Conservation (phyloP, 1,284 basidiomycete species). For the Sanghuangporus weigelae region DNA sequence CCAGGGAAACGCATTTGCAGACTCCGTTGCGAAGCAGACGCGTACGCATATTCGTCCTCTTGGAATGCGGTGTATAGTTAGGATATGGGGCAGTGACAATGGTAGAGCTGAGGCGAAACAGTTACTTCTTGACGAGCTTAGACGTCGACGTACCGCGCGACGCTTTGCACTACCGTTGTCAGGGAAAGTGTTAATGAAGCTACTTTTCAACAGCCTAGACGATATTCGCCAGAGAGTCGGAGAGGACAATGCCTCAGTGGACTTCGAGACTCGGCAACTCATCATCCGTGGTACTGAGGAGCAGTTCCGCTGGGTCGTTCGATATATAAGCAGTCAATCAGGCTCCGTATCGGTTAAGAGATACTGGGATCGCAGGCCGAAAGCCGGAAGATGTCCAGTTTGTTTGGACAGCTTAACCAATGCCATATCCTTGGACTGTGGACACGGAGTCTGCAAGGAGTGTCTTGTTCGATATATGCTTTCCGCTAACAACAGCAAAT, state of each 20-base stretch:
- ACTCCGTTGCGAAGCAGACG: slow-evolving; percentile 34
- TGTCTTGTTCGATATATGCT: slow-evolving; percentile 55
- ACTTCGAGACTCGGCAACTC: slow-evolving; percentile 20
- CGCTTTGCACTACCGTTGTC: slow-evolving; percentile 27
- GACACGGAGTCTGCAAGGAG: slow-evolving; percentile 57
- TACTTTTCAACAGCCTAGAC: slow-evolving; percentile 23
- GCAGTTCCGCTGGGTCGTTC: slow-evolving; percentile 35
- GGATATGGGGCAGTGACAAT: slow-evolving; percentile 33
- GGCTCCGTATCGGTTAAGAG: not conserved
- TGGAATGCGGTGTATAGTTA: slow-evolving; percentile 36
- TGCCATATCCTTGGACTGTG: slow-evolving; percentile 51
- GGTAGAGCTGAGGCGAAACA: not conserved
- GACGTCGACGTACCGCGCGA: slow-evolving; percentile 21
- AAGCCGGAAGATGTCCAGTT: slow-evolving; percentile 42
- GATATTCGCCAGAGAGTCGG: slow-evolving; percentile 32
- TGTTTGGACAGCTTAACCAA: slow-evolving; percentile 50
- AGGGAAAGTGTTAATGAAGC: slow-evolving; percentile 29
- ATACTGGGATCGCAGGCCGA: not conserved
- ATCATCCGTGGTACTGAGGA: slow-evolving; percentile 26
- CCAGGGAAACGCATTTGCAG: slow-evolving; percentile 40
- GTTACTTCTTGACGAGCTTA: not conserved
- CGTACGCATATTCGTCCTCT: slow-evolving; percentile 41
- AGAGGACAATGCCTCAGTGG: slow-evolving; percentile 34
- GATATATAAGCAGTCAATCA: slow-evolving; percentile 23
- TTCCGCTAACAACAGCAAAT: slow-evolving; percentile 47